Evolutionary conservation across 371 early-diverging fungal genomes (phyloP), one percentile per base, ranked within the genome.

Genomic region (Actinomortierella ambigua): DNA sequence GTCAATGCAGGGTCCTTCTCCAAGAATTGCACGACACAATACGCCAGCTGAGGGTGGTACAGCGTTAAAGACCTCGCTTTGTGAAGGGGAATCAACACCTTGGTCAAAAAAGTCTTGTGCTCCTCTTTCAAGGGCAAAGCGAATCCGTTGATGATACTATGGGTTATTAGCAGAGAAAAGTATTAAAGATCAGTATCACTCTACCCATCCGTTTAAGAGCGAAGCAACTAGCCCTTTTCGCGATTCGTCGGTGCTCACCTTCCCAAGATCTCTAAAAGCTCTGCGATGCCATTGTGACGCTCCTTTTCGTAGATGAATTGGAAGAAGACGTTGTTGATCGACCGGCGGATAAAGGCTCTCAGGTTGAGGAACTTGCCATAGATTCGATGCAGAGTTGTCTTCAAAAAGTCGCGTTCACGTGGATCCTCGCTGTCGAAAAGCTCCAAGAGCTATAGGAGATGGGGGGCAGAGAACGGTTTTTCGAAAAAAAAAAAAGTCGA

Each of bases 101-200:
- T 84, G 18, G 87, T 88, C 55, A 98, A 77, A 78, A 98, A 98
- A 14, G 87, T 87, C 76, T 96, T 96, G 81, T 98, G 98, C 78
- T 98, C 98, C 50, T 97, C 96, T 76, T 98, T 98, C 39, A 98
- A 79, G 39, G 98, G 98, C 20, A 96, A 79, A 0, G 98, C 97
- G 75, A 98, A 98, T 11, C 98, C 98, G 77, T 98, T 98, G 78
- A 98, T 98, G 67, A 98, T 98, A 76, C 96, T 93, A n/a, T n/a
- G n/a, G n/a, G n/a, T n/a, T n/a, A n/a, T n/a, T n/a, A n/a, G n/a
- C n/a, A n/a, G n/a, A 60, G n/a, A 15, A 6, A 34, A 23, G 29
- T 26, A 49, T 47, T 41, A 28, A 43, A 55, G 44, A 39, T 39
- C 44, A 22, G 20, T 28, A 56, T 20, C 24, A 26, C n/a, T 6